Base-by-base conservation (phyloP, 2,329 filamentous ascomycete genomes). In the Coleophoma crateriformis region DNA sequence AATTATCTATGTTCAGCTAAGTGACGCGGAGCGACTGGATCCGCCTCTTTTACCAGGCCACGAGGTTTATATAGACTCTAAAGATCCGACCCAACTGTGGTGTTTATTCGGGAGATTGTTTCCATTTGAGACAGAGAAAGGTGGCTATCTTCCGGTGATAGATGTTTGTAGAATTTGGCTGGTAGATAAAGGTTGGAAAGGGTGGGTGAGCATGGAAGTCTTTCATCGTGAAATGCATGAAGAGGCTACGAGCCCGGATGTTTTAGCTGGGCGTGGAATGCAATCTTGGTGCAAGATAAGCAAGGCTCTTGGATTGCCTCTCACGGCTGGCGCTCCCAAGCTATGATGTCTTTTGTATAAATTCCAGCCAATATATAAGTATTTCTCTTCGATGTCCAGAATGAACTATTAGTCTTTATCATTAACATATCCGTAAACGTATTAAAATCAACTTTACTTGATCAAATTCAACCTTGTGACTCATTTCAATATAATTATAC, bases 181-280 rank as follows among this genome's bases (percentile, higher is more conserved):
- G 27, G 43, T 45, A 7, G 43, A 45, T 35, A 45, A 35, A 33
- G 33, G 33, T n/a, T 45, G 43, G 43, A 45, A 45, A n/a, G 43
- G 43, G 19, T 45, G 43, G 43, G 43, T 45, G 43, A 45, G 43
- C 43, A 45, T 45, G 43, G 43, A 45, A 17, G 43, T 45, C 14
- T 45, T 45, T 34, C 43, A 45, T 34, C 43, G 43, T n/a, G 33
- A 20, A 17, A 45, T 45, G 43, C 3, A 33, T 14, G 43, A 45
- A 22, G 43, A 45, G 19, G 33, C 27, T 45, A 33, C 43, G n/a
- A 12, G 12, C 27, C 43, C 43, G 14, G 43, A 45, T 8, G 33
- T 45, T 45, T 45, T 33, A 19, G 43, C 43, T 33, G 15, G 4
- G 27, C 43, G 43, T 10, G 43, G 27, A 35, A 45, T 33, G 19